These are phyloP conservation scores for Sporopachydermia quercuum DNA, from an alignment of 805 yeast genomes.

Conservation along the genomic window DNA sequence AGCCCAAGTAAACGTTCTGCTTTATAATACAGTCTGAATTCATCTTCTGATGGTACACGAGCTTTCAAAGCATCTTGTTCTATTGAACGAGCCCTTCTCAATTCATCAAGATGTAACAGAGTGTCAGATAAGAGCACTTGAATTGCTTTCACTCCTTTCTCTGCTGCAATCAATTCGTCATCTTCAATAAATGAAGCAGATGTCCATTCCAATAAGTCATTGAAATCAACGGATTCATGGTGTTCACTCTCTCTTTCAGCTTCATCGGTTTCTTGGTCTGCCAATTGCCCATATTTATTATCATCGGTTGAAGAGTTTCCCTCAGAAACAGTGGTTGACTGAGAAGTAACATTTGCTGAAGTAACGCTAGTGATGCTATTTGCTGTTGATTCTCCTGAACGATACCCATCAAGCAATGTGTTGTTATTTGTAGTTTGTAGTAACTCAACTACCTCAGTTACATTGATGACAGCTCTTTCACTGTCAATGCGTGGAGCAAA, in stretches of 20 bases:
- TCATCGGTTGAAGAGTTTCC: background rate
- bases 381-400: background rate
- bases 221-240: constrained; percentile 16
- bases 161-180: constrained; percentile 35
- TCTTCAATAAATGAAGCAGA: constrained; percentile 33
- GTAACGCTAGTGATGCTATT: background rate
- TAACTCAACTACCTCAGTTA: constrained; percentile 18
- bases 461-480: constrained; percentile 32
- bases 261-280: constrained; percentile 7
- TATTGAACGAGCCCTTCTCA: constrained; percentile 32
- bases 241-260: constrained; percentile 3
- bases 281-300: constrained; percentile 7
- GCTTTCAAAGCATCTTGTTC: constrained; percentile 11
- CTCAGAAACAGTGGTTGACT: background rate
- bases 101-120: constrained; percentile 31
- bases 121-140: constrained; percentile 27
- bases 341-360: background rate
- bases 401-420: too few species aligned
- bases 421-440: background rate
- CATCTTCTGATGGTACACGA: constrained; percentile 27
- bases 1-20: constrained; percentile 31
- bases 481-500: constrained; percentile 61
- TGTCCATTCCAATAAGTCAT: constrained; percentile 34
- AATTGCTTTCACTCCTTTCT: constrained; percentile 21
- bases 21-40: constrained; percentile 27